Conservation (phyloP, 140 eudicot species). For the Artemisia princeps region DNA sequence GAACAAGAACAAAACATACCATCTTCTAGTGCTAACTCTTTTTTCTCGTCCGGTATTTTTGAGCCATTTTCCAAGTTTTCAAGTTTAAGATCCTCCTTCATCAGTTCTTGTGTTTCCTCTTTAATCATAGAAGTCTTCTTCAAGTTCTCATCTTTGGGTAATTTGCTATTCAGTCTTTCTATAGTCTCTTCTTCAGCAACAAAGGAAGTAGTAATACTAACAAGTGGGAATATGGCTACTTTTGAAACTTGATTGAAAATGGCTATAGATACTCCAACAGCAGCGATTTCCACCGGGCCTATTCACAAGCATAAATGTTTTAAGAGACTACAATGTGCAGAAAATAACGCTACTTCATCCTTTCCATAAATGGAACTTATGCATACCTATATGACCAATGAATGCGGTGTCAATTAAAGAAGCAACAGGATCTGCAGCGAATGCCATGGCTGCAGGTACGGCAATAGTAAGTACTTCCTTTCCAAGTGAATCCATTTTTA, state of each 20-base stretch:
- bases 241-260: conserved; percentile 64
- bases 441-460: conserved; percentile 62
- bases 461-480: conserved; percentile 46
- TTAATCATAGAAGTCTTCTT: conserved; percentile 18
- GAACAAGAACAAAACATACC: conserved; percentile 14
- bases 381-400: conserved; percentile 55
- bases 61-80: conserved; percentile 28
- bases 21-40: conserved; percentile 16
- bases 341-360: not conserved
- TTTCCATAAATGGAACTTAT: too few species aligned
- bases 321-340: not conserved
- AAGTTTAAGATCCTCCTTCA: conserved; percentile 13
- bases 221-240: conserved; percentile 57
- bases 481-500: conserved; percentile 56
- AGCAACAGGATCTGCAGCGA: conserved; percentile 68
- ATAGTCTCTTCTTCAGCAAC: conserved; percentile 63
- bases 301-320: not conserved
- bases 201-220: conserved; percentile 62
- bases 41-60: not conserved
- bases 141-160: conserved; percentile 9
- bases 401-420: conserved; percentile 62
- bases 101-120: conserved; percentile 16
- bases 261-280: conserved; percentile 59
- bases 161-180: conserved; percentile 25
- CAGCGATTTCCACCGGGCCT: conserved; percentile 60